A percentile compares a stretch with the other conserved stretches of the same genome.
phyloP scores from a whole-genome alignment of 352 stramenopile genomes.

The Phytopythium chamaehyphon region DNA sequence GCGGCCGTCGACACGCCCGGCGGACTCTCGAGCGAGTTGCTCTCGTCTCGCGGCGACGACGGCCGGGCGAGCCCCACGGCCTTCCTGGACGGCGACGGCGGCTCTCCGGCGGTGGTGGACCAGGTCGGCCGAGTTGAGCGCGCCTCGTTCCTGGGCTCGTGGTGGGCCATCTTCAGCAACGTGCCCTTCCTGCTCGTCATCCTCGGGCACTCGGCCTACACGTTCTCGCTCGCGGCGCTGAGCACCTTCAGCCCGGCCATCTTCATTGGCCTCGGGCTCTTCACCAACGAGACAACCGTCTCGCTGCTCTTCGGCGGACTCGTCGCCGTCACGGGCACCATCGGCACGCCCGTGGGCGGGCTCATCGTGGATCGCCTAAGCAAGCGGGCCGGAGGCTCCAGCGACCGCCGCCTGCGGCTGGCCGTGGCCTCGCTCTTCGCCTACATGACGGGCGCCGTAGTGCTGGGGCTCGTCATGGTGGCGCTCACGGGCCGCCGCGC shows the following conservation, averaged over 20 bases:
- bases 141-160: constrained; percentile 47
- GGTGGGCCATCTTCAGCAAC: constrained; percentile 63
- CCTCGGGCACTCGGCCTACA: constrained; percentile 84
- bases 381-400: constrained; percentile 25
- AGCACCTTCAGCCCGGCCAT: constrained; percentile 87
- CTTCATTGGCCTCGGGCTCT: constrained; percentile 88
- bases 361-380: constrained; percentile 60
- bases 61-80: constrained; percentile 18
- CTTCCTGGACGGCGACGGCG: constrained; percentile 20
- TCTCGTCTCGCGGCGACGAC: constrained; percentile 13
- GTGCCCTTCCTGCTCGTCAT: constrained; percentile 76
- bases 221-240: constrained; percentile 83
- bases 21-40: constrained; percentile 11
- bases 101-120: not conserved
- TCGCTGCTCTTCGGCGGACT: constrained; percentile 85
- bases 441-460: constrained; percentile 50
- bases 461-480: constrained; percentile 62
- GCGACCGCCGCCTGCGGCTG: constrained; percentile 41
- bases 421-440: constrained; percentile 66
- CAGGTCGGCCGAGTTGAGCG: constrained; percentile 13
- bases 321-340: constrained; percentile 77
- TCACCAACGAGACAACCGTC: constrained; percentile 77
- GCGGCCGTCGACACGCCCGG: constrained; percentile 17
- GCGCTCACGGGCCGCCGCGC: constrained; percentile 39
- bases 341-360: constrained; percentile 87